Evolutionary conservation across 257 asterid genomes (phyloP), one percentile per base, ranked within the genome.

Genomic region (Jasminum sambac): DNA sequence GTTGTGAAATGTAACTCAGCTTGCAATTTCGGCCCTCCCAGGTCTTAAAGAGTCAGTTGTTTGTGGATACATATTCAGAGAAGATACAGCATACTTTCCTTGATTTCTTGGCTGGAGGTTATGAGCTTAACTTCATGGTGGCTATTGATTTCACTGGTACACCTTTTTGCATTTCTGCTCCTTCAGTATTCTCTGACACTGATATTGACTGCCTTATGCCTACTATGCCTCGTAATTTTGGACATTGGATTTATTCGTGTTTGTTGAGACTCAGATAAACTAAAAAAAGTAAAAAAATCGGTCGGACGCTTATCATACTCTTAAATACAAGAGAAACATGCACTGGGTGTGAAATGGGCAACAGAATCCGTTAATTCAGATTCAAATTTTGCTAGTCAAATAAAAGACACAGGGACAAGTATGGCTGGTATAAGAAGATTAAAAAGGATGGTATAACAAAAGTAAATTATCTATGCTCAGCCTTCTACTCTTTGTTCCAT

Each of bases 111-210:
- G 81, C 90, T 69, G 91, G 89, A 70, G 99, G 97, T 71, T 91
- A 82, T 79, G 97, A 91, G 84, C 86, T 95, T 81, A 95, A 90
- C 85, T 95, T 95, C 87, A 95, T 95, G 99, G 96, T 90, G 74
- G 99, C 98, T 39, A 82, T 95, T 74, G 99, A 95, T 84, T 95
- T 91, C 85, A 95, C 99, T 38, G 98, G 99, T 95, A 87, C 57
- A 58, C 76, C 0, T 57, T 37, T 57, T 59, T 42, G 23, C 41
- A 55, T 64, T 71, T 68, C 67, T 68, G 61, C 66, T 21, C 36
- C 36, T 76, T 36, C 36, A 24, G 5, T 57, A 73, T 14, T 38
- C 34, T 63, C 67, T 48, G n/a, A 46, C 42, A 23, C 38, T 66
- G 73, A 62, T 55, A 30, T 75, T 57, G 64, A 62, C 44, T 17